Base-by-base conservation (phyloP, 306 rosid genomes). In the Adenanthera pavonina region DNA sequence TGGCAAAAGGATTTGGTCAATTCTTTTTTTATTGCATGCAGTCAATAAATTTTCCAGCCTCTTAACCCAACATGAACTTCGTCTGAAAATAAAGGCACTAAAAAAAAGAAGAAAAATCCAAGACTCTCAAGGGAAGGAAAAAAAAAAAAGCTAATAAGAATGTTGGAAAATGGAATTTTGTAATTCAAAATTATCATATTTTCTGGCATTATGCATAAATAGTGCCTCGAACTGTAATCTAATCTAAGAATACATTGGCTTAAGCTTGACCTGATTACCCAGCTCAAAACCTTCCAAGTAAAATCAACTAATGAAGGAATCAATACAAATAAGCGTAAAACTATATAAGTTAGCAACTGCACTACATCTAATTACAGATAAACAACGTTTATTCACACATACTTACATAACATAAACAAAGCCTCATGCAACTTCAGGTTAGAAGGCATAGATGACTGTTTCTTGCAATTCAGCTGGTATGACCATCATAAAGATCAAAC, bases 361-460 rank as follows among this genome's bases (percentile, higher is more conserved):
- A 87, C 93, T 90, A 86, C 72, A 56, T 79, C 75, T 83, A 72
- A 88, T 86, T 82, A 86, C 87, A 86, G 70, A 84, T 84, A 67
- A 47, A 84, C 84, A 75, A 76, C 56, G 80, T 80, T 87, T 91
- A 92, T 89, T 87, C 88, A 86, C 89, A 91, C 84, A 69, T 74
- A 77, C 65, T 19, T 87, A 82, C 87, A 84, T 88, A 78, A 85
- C 82, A 6, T 70, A 83, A 88, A 82, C 84, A 81, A 59, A 65
- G 86, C 86, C 84, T 78, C 81, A 54, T 64, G 85, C 87, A 84
- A 82, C 84, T 74, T 77, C 69, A 80, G 69, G 76, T 83, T 79
- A 40, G 61, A 43, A 57, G 60, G 60, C 69, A 65, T 52, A 34
- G 30, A 69, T 14, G 74, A 47, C 3, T 46, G 20, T 70, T 70